Base-by-base conservation (phyloP, 176 grass and related monocot genomes). In the Ensete glaucum region DNA sequence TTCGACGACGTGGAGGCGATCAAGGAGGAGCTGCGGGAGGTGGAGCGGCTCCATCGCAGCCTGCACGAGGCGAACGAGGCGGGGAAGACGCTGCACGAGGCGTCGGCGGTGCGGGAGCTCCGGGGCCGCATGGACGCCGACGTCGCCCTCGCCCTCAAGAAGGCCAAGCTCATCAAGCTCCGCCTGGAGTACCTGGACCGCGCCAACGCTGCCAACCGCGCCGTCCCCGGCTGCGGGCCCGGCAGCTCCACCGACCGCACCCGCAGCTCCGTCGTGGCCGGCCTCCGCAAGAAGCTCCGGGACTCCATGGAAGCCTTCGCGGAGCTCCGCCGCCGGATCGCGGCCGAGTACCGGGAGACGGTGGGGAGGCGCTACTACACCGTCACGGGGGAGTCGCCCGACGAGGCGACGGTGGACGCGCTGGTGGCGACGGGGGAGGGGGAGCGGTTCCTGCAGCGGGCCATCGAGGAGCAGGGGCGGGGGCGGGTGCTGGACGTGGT, bases 301-400 rank as follows among this genome's bases (percentile, higher is more conserved):
- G 89, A 74, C 52, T 81, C 84, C 21, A 96, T 90, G 56, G 82
- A 69, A 15, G 84, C 73, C 11, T 88, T 91, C 54, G 77, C 67
- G 71, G 85, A 77, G 0, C 69, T 96, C 64, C 82, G 89, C 50
- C 75, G 74, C 25, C 86, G 82, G 52, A 77, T 89, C 52, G 72
- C 86, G 0, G 79, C 82, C 2, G 89, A 89, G 52, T 86, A 88
- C 68, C 82, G 78, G 3, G 80, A 81, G 67, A 90, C 90, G 53
- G 84, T 88, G 54, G 86, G 73, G 20, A 74, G 84, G 22, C 72
- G 78, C 66, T 91, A 92, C 82, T 86, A 83, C 87, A 82, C 92
- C 12, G 73, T 89, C 16, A 76, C 87, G 29, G 92, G 89, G 2
- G 87, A 92, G 72, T 71, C 77, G 17, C 82, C 87, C 2, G 83